Base-by-base conservation (phyloP, 2,329 filamentous ascomycete genomes). In the Colletotrichum sp. region DNA sequence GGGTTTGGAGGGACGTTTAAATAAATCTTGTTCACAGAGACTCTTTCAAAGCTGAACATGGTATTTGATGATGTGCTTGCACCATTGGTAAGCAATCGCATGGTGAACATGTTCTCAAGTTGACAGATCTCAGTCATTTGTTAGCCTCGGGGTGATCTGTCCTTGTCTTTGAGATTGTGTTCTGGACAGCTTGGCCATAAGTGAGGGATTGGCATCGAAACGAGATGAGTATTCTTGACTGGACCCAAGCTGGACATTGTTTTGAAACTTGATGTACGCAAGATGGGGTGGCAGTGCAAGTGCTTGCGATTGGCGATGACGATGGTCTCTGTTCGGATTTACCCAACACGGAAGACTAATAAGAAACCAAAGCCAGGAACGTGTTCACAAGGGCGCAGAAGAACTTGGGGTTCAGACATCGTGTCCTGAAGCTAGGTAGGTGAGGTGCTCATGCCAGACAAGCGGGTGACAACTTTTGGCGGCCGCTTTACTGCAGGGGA, bases 271-370 rank as follows among this genome's bases (percentile, higher is more conserved):
- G 30, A 52, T 24, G 63, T 49, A 76, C 64, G 65, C 65, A 64
- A 62, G n/a, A 34, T 7, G n/a, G 36, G 16, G 68, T 69, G 74
- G 74, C 74, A 62, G 70, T 76, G 74, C 65, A 52, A 52, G 44
- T 52, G 44, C 44, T 5, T 52, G 10, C 18, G 39, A 49, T 49
- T n/a, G 28, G 59, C 28, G 18, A 69, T 74, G 70, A 76, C 44
- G 44, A 75, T 32, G 49, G 59, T 62, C n/a, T 62, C n/a, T 21
- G 3, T 36, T 6, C 59, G 28, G 16, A 4, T n/a, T n/a, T 34
- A 52, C 44, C 44, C 44, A 52, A 52, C 44, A 21, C 44, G 44
- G 44, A 52, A 52, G 44, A 52, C 28, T 67, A 60, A 28, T 59
- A 59, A 39, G 49, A 60, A 60, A 69, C 15, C 16, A 59, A 67